These are phyloP conservation scores for Heracleum sosnowskyi DNA, from an alignment of 129 eudicot genomes.

Conservation along the genomic window DNA sequence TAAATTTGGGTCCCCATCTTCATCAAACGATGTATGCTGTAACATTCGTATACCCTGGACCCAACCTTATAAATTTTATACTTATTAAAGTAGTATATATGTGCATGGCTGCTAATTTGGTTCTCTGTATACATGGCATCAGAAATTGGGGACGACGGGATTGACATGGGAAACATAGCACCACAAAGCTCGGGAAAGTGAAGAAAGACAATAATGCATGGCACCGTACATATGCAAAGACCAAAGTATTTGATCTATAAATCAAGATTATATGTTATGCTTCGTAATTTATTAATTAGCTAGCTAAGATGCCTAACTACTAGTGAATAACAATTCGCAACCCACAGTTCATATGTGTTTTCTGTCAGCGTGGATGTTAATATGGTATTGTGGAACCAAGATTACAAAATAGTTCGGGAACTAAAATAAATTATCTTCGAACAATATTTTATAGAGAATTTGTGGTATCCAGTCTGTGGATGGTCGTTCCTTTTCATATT, in stretches of 20 bases:
- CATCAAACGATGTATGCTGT: too few species aligned
- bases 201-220: neutral
- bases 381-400: too few species aligned
- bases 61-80: too few species aligned
- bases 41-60: too few species aligned
- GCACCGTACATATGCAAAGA: slow-evolving; percentile 10
- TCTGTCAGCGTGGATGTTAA: too few species aligned
- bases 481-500: too few species aligned
- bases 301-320: neutral
- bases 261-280: neutral
- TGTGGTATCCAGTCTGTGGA: too few species aligned
- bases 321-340: neutral
- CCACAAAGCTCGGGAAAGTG: slow-evolving; percentile 10
- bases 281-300: neutral
- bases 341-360: neutral
- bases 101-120: neutral
- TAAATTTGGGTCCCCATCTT: too few species aligned
- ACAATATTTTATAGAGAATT: too few species aligned
- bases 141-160: neutral
- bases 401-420: too few species aligned
- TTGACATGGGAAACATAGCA: neutral
- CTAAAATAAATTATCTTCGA: too few species aligned
- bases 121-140: neutral
- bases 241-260: neutral
- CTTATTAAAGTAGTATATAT: neutral